These are phyloP conservation scores for Plasmodium vinckei DNA, from an alignment of 169 alveolate species.

Conservation along the genomic window DNA sequence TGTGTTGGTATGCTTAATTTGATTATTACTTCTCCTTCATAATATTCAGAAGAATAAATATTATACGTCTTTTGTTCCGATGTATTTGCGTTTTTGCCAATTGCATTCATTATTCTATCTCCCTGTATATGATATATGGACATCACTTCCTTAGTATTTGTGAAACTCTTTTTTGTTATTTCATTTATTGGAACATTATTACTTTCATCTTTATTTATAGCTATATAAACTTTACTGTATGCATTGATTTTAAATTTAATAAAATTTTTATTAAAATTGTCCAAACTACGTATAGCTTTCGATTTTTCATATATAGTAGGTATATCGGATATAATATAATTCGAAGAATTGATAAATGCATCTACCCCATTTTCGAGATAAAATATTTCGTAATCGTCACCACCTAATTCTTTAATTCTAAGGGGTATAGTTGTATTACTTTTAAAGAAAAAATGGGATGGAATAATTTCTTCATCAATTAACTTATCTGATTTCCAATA, in stretches of 20 bases:
- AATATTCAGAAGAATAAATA: conserved; percentile 58
- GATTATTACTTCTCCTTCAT: conserved; percentile 63
- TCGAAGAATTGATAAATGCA: conserved; percentile 86
- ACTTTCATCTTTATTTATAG: conserved; percentile 78
- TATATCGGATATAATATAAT: conserved; percentile 87
- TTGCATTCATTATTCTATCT: no score
- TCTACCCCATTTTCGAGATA: conserved; percentile 89
- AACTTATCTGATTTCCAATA: conserved; percentile 87
- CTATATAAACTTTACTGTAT: conserved; percentile 80
- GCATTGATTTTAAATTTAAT: conserved; percentile 78
- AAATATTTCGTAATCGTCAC: conserved; percentile 86
- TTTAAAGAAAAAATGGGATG: conserved; percentile 85
- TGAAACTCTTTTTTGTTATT: conserved; percentile 23
- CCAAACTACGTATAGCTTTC: conserved; percentile 75
- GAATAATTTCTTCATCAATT: conserved; percentile 85
- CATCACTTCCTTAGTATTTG: conserved; percentile 25
- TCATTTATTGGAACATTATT: conserved; percentile 76
- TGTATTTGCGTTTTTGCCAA: conserved; percentile 28
- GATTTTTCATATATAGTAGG: conserved; percentile 86
- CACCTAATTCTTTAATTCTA: conserved; percentile 87
- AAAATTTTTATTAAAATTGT: conserved; percentile 38
- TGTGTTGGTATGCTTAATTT: conserved; percentile 74
- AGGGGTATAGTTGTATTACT: conserved; percentile 86
- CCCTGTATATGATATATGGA: conserved; percentile 77
- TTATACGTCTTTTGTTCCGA: conserved; percentile 68